Evolutionary conservation across 1,139 yeast species (phyloP).

Genomic region (Scheffersomyces stambukii): DNA sequence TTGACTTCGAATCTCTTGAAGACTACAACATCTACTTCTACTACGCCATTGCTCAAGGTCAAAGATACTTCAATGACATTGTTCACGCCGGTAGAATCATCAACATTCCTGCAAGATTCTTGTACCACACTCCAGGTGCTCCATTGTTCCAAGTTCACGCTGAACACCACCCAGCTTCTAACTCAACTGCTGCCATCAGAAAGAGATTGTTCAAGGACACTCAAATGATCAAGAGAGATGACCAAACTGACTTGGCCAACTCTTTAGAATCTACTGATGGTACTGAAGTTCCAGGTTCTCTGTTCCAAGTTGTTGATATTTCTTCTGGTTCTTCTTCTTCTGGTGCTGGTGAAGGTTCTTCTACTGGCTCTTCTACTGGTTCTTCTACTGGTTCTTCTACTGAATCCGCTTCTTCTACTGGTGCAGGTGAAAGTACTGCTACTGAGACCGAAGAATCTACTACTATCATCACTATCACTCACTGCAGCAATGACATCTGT

Average conservation of each 20-base stretch:
- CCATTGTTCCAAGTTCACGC: constrained; percentile 30
- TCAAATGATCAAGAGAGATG: constrained; percentile 24
- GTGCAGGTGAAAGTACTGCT: constrained; percentile 10
- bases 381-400: constrained; percentile 11
- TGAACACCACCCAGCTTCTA: constrained; percentile 26
- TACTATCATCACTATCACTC: constrained; percentile 40
- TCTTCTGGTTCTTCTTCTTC: constrained; percentile 10
- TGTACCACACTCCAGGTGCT: constrained; percentile 21
- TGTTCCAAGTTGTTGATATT: constrained; percentile 23
- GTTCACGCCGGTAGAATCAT: constrained; percentile 32
- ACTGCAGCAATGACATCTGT: constrained; percentile 39
- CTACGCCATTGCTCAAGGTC: constrained; percentile 24
- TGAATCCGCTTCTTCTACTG: constrained; percentile 12
- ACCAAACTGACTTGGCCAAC: constrained; percentile 27
- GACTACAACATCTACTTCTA: constrained; percentile 36
- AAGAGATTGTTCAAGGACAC: constrained; percentile 29
- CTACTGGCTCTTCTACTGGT: constrained; percentile 10
- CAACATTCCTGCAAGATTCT: constrained; percentile 27
- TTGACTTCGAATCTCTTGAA: constrained; percentile 24
- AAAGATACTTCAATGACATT: constrained; percentile 33
- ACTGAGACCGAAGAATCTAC: constrained; percentile 17
- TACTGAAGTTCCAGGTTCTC: constrained; percentile 14
- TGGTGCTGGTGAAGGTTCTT: constrained; percentile 8
- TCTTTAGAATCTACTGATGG: constrained; percentile 27
- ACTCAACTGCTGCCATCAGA: constrained; percentile 42